Evolutionary conservation across 306 rosid genomes (phyloP), one percentile per base, ranked within the genome.

Genomic region (Trifolium repens): DNA sequence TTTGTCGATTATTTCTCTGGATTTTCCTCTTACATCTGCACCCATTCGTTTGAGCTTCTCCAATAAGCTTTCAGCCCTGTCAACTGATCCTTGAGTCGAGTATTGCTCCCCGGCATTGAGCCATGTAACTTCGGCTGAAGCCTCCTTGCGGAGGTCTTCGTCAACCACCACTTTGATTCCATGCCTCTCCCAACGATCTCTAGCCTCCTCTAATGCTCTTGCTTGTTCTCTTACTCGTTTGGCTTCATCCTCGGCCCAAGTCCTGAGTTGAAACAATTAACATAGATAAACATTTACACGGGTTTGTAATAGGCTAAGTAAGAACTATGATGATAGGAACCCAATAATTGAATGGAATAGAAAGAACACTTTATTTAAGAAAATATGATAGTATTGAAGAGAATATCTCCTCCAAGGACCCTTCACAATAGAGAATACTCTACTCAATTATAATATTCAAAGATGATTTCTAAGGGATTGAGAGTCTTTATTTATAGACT

Each of bases 201-300:
- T 85, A 67, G 99, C 98, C 82, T 96, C 98, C 79, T 96, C 99
- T 16, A 96, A 91, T 32, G 88, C 84, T 80, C 79, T 92, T 59
- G 93, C 98, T 61, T 96, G 96, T 81, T 89, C 98, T 80, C 92
- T 89, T 64, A 94, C 99, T 76, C 96, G 86, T 82, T 87, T 92
- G 27, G 99, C 98, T 85, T 96, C 99, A 32, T 96, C 98, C 86
- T 96, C 99, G 0, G 99, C 99, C 99, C 99, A 94, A 70, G 93
- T 73, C 89, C 99, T 96, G 87, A 42, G 47, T 60, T 37, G 39
- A 67, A 55, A 54, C 55, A 61, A 74, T 71, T 27, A 13, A 26
- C 73, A 71, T 35, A 1, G 30, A 59, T 72, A 53, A 47, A 47
- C 74, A 73, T 42, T 60, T 62, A 78, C 9, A 43, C 64, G 34